These are phyloP conservation scores for Calophaca sinica DNA, from an alignment of 306 rosid genomes.

Conservation along the genomic window DNA sequence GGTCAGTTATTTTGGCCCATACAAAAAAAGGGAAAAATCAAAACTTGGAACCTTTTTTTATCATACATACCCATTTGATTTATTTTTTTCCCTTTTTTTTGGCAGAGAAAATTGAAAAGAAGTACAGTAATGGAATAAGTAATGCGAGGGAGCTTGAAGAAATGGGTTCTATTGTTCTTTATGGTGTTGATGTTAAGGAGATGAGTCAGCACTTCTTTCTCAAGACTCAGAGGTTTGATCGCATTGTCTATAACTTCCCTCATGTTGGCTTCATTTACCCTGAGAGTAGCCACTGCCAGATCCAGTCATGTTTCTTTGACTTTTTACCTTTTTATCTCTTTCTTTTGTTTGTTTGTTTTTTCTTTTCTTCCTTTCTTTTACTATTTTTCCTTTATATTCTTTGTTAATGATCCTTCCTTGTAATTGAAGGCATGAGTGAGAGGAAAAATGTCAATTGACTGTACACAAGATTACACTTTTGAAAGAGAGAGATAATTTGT, in stretches of 20 bases:
- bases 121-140: conserved; percentile 63
- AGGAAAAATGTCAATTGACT: too few species aligned
- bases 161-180: conserved; percentile 65
- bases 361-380: too few species aligned
- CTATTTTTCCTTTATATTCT: too few species aligned
- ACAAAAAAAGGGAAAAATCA: not conserved
- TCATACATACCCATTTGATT: conserved; percentile 20
- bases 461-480: too few species aligned
- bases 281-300: conserved; percentile 74
- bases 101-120: conserved; percentile 62
- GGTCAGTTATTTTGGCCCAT: conserved; percentile 47
- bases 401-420: too few species aligned
- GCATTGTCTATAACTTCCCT: conserved; percentile 84
- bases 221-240: conserved; percentile 80
- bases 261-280: conserved; percentile 83
- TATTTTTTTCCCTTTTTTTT: not conserved
- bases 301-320: conserved; percentile 56
- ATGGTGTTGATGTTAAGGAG: conserved; percentile 66
- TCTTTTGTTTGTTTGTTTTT: too few species aligned
- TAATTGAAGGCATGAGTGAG: too few species aligned
- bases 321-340: too few species aligned
- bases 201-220: conserved; percentile 82
- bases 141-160: conserved; percentile 81
- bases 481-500: too few species aligned
- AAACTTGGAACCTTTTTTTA: conserved; percentile 35